phyloP scores from a whole-genome alignment of 1,284 basidiomycete genomes.

The Entoloma clypeatum region DNA sequence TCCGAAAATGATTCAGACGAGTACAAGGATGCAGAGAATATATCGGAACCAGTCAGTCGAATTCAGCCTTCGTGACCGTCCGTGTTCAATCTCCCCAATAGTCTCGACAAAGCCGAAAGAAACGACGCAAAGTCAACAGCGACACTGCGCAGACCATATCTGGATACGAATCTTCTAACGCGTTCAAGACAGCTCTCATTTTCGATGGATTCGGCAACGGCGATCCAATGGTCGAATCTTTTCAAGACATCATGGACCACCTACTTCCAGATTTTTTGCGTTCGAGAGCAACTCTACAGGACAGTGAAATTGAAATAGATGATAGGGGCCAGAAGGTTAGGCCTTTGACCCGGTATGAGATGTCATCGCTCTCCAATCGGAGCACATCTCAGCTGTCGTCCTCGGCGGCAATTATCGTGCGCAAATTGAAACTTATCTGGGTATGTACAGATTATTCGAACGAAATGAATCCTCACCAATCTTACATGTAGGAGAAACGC shows the following conservation, averaged over 20 bases:
- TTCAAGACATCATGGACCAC: slow-evolving; percentile 36
- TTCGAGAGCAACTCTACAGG: slow-evolving; percentile 27
- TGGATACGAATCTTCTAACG: neutral
- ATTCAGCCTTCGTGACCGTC: neutral
- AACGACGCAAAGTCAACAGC: slow-evolving; percentile 18
- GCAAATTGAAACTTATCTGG: slow-evolving; percentile 45
- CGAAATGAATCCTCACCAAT: slow-evolving; percentile 3
- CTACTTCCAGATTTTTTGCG: slow-evolving; percentile 33
- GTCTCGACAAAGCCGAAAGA: slow-evolving; percentile 4
- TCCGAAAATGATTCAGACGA: slow-evolving; percentile 6
- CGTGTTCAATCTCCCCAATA: neutral
- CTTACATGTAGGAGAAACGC: slow-evolving; percentile 34
- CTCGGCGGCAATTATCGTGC: slow-evolving; percentile 35
- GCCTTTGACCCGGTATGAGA: slow-evolving; percentile 37
- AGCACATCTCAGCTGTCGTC: slow-evolving; percentile 20
- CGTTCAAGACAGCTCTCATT: slow-evolving; percentile 17
- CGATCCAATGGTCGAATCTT: slow-evolving; percentile 19
- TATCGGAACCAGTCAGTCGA: slow-evolving; percentile 7
- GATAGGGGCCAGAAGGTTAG: slow-evolving; percentile 37
- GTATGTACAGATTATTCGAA: slow-evolving; percentile 29
- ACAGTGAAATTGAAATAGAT: slow-evolving; percentile 27
- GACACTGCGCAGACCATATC: slow-evolving; percentile 5
- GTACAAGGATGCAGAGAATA: slow-evolving; percentile 2
- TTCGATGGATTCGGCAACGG: slow-evolving; percentile 21
- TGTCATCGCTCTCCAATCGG: slow-evolving; percentile 26